Evolutionary conservation across 1,139 yeast genomes (phyloP), one percentile per base, ranked within the genome.

Genomic region (Pichia inconspicua): DNA sequence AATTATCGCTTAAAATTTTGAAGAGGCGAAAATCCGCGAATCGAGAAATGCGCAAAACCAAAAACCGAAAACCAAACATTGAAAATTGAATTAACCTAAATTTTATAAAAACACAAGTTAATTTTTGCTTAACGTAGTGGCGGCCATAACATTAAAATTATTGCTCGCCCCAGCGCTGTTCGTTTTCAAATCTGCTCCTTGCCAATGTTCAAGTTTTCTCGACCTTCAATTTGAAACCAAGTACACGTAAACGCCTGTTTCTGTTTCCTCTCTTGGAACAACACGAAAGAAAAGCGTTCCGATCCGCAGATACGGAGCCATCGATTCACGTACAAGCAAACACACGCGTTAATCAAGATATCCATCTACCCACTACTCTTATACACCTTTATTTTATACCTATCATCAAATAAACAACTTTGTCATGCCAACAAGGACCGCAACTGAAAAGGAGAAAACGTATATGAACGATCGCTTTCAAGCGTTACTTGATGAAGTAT

Each of bases 381-480:
- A 30, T 30, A 30, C 34, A 30, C 34, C 10, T 11, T 14, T 14
- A 11, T 5, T 2, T 30, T 12, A 12, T 30, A 30, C 34, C 7
- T 3, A 10, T 14, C 6, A 5, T 12, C 6, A 14, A 2, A 30
- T 30, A 30, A 30, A 30, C 34, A 30, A 30, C 22, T 14, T 30
- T 30, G 38, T 9, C 30, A 40, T 41, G 46, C 40, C 37, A 15
- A 27, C 40, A 11, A 46, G 32, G 37, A 19, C 41, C 11, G 40
- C 48, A n/a, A 47, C 58, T 4, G 58, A 54, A 19, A 47, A 52
- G 40, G 60, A 60, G 44, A 56, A 51, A 45, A 47, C 49, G 40
- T 41, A 45, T 31, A 49, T 60, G 58, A 54, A 55, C 19, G 46
- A 46, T 25, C 48, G 45, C 25, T 51, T 59, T 14, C 22, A 41